Evolutionary conservation across 78 protist genomes (phyloP).

Genomic region (Monosiga brevicollis): DNA sequence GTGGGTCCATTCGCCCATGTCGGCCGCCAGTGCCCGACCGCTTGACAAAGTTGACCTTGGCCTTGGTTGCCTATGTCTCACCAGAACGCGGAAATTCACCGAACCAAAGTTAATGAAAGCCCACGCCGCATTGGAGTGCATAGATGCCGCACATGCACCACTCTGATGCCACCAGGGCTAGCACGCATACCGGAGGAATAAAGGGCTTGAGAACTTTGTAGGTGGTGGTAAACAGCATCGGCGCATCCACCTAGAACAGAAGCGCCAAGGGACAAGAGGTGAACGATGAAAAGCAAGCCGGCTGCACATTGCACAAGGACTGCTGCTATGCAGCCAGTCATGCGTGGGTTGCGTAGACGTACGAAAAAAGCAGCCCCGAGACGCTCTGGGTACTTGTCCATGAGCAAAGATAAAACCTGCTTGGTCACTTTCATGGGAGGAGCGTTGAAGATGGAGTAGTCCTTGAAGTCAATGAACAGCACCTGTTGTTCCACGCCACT

Average conservation of each 20-base stretch:
- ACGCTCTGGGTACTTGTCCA: slow-evolving; percentile 49
- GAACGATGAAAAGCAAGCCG: neutral
- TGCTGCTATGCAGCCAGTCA: neutral
- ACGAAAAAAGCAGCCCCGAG: slow-evolving; percentile 47
- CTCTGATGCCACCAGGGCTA: too few relatives aligned
- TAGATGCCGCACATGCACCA: too few relatives aligned
- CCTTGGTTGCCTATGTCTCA: too few relatives aligned
- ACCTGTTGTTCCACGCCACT: slow-evolving; percentile 41
- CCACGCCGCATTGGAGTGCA: too few relatives aligned
- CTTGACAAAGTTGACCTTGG: too few relatives aligned
- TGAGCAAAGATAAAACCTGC: slow-evolving; percentile 24
- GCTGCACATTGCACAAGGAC: neutral
- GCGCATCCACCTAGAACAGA: slow-evolving; percentile 16
- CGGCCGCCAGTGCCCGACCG: too few relatives aligned
- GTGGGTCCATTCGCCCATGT: too few relatives aligned
- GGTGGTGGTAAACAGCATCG: slow-evolving; percentile 1
- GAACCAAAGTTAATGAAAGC: too few relatives aligned
- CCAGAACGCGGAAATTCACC: too few relatives aligned
- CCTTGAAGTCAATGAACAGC: slow-evolving; percentile 42
- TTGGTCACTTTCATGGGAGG: slow-evolving; percentile 47
- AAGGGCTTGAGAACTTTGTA: slow-evolving; percentile 7
- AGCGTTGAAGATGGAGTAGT: slow-evolving; percentile 44
- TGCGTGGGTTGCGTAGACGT: slow-evolving; percentile 1
- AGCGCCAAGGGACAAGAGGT: neutral
- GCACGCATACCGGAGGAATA: neutral